Percentiles rank a stretch among this genome's conserved stretches.
Conservation (phyloP, 1,284 basidiomycete species). For the Boletus semigastroideus region DNA sequence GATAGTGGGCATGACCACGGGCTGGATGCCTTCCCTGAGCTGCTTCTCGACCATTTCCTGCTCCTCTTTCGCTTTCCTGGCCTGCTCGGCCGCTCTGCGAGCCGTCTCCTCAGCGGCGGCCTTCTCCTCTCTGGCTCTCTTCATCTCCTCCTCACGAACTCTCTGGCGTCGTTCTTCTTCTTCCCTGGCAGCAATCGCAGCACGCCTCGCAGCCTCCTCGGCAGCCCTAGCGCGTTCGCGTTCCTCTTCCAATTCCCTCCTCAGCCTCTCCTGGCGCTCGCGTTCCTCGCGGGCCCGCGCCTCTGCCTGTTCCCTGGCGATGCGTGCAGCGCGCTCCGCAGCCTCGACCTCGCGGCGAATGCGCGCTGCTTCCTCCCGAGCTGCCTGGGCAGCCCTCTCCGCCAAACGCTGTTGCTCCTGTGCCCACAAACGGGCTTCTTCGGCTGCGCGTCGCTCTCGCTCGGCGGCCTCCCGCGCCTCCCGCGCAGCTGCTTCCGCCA, state of each 20-base stretch:
- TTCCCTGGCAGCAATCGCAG: conserved; percentile 26
- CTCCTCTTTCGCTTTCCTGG: conserved; percentile 22
- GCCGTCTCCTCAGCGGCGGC: conserved; percentile 28
- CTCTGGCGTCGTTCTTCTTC: conserved; percentile 25
- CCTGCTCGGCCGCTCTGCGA: conserved; percentile 23
- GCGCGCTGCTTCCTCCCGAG: conserved; percentile 25
- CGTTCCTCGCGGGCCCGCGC: conserved; percentile 28
- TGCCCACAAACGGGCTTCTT: conserved; percentile 19
- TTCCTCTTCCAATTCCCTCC: conserved; percentile 24
- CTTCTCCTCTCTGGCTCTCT: conserved; percentile 14
- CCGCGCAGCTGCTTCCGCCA: conserved; percentile 22
- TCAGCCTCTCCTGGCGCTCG: conserved; percentile 22
- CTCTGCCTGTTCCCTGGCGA: conserved; percentile 25
- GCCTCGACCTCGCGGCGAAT: conserved; percentile 21
- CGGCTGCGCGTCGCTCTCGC: conserved; percentile 23
- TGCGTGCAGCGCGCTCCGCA: conserved; percentile 19
- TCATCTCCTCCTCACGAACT: conserved; percentile 24
- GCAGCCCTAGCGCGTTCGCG: conserved; percentile 14
- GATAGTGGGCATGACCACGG: conserved; percentile 30
- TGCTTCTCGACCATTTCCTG: conserved; percentile 23
- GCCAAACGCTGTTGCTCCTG: conserved; percentile 17
- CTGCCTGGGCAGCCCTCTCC: conserved; percentile 27
- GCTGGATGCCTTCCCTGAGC: conserved; percentile 29
- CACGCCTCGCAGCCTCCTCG: conserved; percentile 26
- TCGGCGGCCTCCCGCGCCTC: conserved; percentile 24